Evolutionary conservation across 805 yeast species (phyloP), one percentile per base, ranked within the genome.

Genomic region (Ogataea corticis): DNA sequence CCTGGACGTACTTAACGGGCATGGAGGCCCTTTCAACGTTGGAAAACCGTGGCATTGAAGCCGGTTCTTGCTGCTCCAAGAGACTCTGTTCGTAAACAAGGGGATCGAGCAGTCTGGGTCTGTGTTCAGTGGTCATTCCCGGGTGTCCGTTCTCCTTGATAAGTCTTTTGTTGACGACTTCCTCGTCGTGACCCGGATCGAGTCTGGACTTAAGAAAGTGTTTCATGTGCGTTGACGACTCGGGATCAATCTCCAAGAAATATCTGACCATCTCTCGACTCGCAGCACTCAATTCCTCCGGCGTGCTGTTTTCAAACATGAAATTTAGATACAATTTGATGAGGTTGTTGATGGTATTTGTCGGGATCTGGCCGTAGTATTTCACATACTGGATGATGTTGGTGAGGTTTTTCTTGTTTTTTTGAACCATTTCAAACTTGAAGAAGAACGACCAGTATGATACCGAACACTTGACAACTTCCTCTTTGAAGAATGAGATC

Each of bases 1-100:
- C 63, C 15, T 56, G 56, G 17, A 68, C 67, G 50, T 75, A 77
- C 29, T 68, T 70, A 1, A 77, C 67, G 11, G 76, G 67, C 16
- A 69, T 66, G 43, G 69, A 68, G 4, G 87, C 85, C 58, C 79
- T 81, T 52, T 85, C 91, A 7, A 83, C 80, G 56, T 82, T 80
- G 50, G 73, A 77, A 60, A 83, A 83, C 4, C 72, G 67, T 2
- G 91, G 92, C 17, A 81, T 46, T 2, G 63, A 53, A 6, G 72
- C 67, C 0, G 63, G 58, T n/a, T n/a, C 34, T 2, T 57, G 42
- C 15, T 44, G 50, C 39, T 18, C 44, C 21, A 38, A 13, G 21
- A 55, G 18, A 18, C 49, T 41, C 21, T 55, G 52, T 3, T 63
- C 63, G 12, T 62, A 50, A 11, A 59, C 66, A 44, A 48, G 62